Evolutionary conservation across 352 stramenopile species (phyloP).

Genomic region (Phytopythium kandeliae): DNA sequence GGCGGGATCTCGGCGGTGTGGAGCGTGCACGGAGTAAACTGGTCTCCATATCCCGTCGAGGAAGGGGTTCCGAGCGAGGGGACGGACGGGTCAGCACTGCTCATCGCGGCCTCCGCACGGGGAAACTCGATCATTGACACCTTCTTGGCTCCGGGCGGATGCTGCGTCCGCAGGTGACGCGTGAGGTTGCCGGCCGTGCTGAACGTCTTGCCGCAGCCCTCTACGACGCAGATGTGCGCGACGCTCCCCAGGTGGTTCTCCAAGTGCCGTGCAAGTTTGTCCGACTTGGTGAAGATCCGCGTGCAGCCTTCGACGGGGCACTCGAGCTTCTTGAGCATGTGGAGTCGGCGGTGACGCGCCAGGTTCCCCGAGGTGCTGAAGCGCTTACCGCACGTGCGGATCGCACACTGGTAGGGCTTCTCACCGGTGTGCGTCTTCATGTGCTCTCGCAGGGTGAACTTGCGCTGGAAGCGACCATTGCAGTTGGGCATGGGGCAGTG

Average conservation of each 20-base stretch:
- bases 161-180: conserved; percentile 53
- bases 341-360: conserved; percentile 45
- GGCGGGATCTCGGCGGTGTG: conserved; percentile 8
- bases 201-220: conserved; percentile 51
- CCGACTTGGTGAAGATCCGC: conserved; percentile 46
- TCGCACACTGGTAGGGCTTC: conserved; percentile 40
- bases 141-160: conserved; percentile 28
- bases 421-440: conserved; percentile 58
- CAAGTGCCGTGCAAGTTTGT: conserved; percentile 63
- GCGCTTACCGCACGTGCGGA: conserved; percentile 25
- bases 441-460: conserved; percentile 55
- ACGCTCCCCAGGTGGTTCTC: conserved; percentile 49
- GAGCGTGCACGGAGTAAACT: conserved; percentile 25
- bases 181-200: conserved; percentile 54
- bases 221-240: conserved; percentile 35
- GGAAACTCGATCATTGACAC: conserved; percentile 12
- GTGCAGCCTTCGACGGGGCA: conserved; percentile 41
- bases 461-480: conserved; percentile 31
- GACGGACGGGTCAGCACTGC: background rate
- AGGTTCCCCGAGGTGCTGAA: conserved; percentile 62
- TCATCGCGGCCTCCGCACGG: too few species aligned
- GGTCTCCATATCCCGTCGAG: conserved; percentile 13
- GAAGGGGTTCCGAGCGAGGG: conserved; percentile 8
- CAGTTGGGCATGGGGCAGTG: conserved; percentile 16
- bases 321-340: conserved; percentile 42